phyloP scores from a whole-genome alignment of 176 grass and related monocot species.

The Avena insularis region DNA sequence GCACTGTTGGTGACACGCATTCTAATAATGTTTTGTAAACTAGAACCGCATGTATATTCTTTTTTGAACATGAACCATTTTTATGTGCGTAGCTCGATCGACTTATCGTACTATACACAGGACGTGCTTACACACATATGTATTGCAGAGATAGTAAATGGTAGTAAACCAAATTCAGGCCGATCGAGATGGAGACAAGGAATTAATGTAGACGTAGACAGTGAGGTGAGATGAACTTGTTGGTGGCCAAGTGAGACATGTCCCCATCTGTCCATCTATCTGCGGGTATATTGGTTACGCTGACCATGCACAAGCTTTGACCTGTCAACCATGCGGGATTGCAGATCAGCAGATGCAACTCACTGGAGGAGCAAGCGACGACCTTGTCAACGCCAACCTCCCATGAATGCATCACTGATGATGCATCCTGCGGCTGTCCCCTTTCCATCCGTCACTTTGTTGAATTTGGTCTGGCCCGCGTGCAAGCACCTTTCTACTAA shows the following conservation, averaged over 20 bases:
- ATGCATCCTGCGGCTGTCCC: neutral
- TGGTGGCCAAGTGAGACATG: neutral
- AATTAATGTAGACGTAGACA: neutral
- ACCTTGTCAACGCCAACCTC: constrained; percentile 1
- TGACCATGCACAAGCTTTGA: neutral
- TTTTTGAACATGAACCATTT: too few relatives aligned
- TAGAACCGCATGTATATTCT: too few relatives aligned
- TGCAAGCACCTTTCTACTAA: neutral
- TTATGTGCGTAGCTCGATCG: too few relatives aligned
- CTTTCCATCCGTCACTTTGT: neutral
- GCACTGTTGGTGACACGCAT: too few relatives aligned
- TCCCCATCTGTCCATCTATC: neutral
- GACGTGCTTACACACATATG: too few relatives aligned
- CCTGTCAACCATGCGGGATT: neutral
- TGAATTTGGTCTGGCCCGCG: neutral
- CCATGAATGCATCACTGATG: neutral
- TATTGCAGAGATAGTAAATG: too few relatives aligned
- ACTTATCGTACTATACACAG: too few relatives aligned
- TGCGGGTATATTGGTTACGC: neutral
- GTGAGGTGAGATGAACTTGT: neutral
- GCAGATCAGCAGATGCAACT: too few relatives aligned
- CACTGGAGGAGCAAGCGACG: neutral
- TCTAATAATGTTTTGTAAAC: too few relatives aligned
- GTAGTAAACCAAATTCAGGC: too few relatives aligned
- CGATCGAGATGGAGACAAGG: too few relatives aligned